Base-by-base conservation (phyloP, 805 yeast species). In the Wickerhamomyces canadensis region DNA sequence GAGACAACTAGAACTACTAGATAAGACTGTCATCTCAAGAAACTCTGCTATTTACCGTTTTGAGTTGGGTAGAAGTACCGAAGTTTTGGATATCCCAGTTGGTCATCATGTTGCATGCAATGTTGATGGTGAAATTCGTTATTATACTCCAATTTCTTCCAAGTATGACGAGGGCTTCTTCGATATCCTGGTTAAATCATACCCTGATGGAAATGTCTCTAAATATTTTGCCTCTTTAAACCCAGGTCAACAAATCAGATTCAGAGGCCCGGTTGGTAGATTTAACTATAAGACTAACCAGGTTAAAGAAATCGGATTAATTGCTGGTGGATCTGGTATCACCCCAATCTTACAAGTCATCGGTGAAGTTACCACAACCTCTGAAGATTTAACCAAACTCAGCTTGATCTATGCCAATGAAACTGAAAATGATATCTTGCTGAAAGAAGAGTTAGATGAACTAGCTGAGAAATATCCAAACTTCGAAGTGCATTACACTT, bases 251-350 rank as follows among this genome's bases (percentile, higher is more conserved):
- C 67, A 72, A 16, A 84, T 83, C 15, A 73, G 74, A 43, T 83
- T 84, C 52, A 75, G 78, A 57, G 95, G 95, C 2, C 88, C 93
- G 14, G 83, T 83, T 34, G 93, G 94, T 13, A 71, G 80, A 55
- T 76, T 84, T 60, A 58, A 74, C 24, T 81, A 80, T 55, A 51
- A 45, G n/a, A 49, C 65, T 12, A 81, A 81, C 54, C 72, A 76
- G 65, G 80, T 78, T 28, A 72, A 72, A 43, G 74, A 78, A 42
- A 67, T 84, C 40, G 78, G 79, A 15, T 69, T 84, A 64, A 68
- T 84, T 48, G 91, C 89, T 7, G 95, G 93, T 48, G 95, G 95
- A 15, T 77, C 91, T 0, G 95, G 97, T 36, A 81, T 89, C 45
- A 86, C 96, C 8, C 96, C 97, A 27, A 79, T 86, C 62, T 70